Base-by-base conservation (phyloP, 805 yeast species). In the Ogataea salicorniae region DNA sequence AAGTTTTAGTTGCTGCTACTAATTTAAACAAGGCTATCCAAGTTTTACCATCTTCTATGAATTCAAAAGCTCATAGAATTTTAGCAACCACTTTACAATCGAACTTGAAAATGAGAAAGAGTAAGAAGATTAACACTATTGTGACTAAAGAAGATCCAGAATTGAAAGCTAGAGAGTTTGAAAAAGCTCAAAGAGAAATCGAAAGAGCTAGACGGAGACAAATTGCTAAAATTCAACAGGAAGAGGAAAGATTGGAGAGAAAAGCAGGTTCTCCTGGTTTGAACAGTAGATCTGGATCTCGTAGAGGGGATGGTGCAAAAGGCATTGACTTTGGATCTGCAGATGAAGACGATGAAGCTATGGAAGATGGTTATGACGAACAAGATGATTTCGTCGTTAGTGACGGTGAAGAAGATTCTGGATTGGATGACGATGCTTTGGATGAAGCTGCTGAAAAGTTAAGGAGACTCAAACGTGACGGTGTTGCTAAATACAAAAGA, bases 1-100 rank as follows among this genome's bases (percentile, higher is more conserved):
- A 84, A 58, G 72, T 88, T 41, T 76, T 89, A 58, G 83, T 82
- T 58, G 76, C 86, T 18, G 81, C 86, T 43, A 75, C 83, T n/a
- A 68, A 79, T 20, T 70, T 94, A 46, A 75, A 72, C 41, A 81
- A 85, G 57, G 66, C 81, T 2, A 76, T 88, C 59, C 84, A 84
- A 63, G 79, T 94, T 47, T 79, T 90, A 44, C 99, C 99, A 16
- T 82, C 97, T 0, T 89, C 97, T 0, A 88, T 95, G n/a, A 76
- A 79, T 40, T 88, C 97, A 2, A 77, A 79, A 45, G 84, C 95
- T 3, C 98, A 92, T 65, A 76, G 79, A 56, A 80, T 82, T 60
- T 75, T 94, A 54, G 88, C 96, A 2, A 77, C 77, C 51, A 87
- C 89, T 2, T 80, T 85, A 38, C 74, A 76, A 50, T 69, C 69